Evolutionary conservation across 116 monocot genomes (phyloP), one percentile per base, ranked within the genome.

Genomic region (Phalaenopsis hybrid): DNA sequence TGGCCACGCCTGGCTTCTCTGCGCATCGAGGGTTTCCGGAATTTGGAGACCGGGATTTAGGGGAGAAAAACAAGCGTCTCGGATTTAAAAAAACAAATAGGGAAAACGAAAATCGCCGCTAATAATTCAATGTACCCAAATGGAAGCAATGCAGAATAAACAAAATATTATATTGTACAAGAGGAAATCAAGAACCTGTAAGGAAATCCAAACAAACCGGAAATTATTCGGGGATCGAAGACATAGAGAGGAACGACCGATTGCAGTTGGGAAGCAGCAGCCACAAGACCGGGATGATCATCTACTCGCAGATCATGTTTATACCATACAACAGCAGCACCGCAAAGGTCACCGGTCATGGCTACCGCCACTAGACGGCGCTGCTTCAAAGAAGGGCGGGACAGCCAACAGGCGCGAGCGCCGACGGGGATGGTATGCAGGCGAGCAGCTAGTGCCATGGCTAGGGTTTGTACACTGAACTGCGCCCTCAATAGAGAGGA

Each of bases 241-340:
- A 98, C 90, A 76, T 98, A 98, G 72, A 98, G 78, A 23, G 97
- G 97, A 45, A 98, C 85, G 58, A 98, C 90, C 2, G 77, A 82
- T 75, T 81, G 86, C 76, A 88, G 88, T 80, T 80, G 82, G 8
- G 85, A 85, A 17, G 85, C 88, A n/a, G 96, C 96, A 23, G 85
- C 84, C 18, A 88, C 88, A 33, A 98, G 89, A 34, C 97, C 97
- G 0, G 93, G 91, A 79, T 98, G 97, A 77, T 98, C 97, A 44
- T 98, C 93, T 10, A 87, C 15, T 25, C 97, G 86, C 75, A 98
- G 89, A 80, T 98, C 97, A 63, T 88, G 89, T 90, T 94, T 98
- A 86, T 94, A 90, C 97, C 97, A 98, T 20, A 98, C 88, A 57
- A 98, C 81, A 4, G 91, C 92, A 10, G 92, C 80, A 33, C 89